phyloP scores from a whole-genome alignment of 441 rosid species.

The Francoa sonchifolia region DNA sequence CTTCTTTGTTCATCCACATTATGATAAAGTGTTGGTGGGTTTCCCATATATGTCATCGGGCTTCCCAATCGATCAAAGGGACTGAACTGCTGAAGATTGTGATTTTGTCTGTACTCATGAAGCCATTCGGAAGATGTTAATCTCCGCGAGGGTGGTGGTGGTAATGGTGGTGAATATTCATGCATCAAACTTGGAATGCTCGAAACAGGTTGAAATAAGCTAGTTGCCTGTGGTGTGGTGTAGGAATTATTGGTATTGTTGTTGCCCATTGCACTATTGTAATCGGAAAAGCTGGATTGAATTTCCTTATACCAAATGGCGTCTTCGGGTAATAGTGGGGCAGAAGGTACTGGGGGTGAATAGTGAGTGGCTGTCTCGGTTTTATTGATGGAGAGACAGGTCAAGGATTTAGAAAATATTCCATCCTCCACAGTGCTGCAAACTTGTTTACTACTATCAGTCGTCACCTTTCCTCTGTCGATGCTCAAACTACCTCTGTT shows the following conservation, averaged over 20 bases:
- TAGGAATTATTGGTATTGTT: constrained; percentile 19
- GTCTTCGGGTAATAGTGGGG: constrained; percentile 78
- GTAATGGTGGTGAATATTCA: constrained; percentile 15
- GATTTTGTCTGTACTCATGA: constrained; percentile 67
- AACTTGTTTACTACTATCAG: constrained; percentile 20
- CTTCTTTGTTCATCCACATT: constrained; percentile 26
- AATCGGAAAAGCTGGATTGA: constrained; percentile 15
- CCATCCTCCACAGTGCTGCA: constrained; percentile 65
- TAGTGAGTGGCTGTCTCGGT: constrained; percentile 23
- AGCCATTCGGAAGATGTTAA: constrained; percentile 92
- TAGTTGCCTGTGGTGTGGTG: constrained; percentile 16
- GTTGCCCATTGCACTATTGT: constrained; percentile 10
- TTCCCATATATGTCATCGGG: constrained; percentile 21
- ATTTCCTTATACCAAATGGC: constrained; percentile 39
- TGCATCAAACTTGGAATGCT: constrained; percentile 3
- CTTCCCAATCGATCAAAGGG: constrained; percentile 37
- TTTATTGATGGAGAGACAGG: constrained; percentile 34
- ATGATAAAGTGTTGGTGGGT: constrained; percentile 17
- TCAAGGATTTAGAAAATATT: constrained; percentile 32
- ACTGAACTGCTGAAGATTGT: constrained; percentile 39
- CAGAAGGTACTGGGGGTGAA: constrained; percentile 66
- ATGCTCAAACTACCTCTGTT: constrained; percentile 21
- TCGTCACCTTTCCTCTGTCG: constrained; percentile 28
- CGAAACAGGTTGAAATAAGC: too few species aligned
- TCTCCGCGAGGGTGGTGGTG: constrained; percentile 28